Evolutionary conservation across 805 yeast species (phyloP).

Genomic region (Wickerhamomyces queroliae): DNA sequence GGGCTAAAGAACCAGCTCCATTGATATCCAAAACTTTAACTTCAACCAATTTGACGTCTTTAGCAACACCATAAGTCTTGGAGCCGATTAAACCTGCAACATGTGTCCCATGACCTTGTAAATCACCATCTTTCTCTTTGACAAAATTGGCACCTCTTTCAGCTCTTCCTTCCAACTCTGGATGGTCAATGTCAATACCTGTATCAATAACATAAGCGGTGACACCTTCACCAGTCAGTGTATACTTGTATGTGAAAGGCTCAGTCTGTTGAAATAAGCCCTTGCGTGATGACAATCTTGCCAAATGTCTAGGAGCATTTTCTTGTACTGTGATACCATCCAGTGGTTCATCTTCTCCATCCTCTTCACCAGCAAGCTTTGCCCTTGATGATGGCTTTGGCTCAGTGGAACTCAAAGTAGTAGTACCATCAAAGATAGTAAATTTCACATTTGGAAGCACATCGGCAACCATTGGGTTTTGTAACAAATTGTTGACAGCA

Average conservation of each 20-base stretch:
- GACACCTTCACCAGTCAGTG: constrained; percentile 51
- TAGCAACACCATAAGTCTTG: constrained; percentile 71
- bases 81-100: constrained; percentile 85
- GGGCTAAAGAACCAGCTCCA: constrained; percentile 65
- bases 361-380: constrained; percentile 8
- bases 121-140: constrained; percentile 55
- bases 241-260: constrained; percentile 38
- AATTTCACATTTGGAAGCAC: constrained; percentile 59
- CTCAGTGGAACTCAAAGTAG: not conserved
- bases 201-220: constrained; percentile 79
- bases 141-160: constrained; percentile 54
- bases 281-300: constrained; percentile 45
- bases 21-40: constrained; percentile 61
- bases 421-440: constrained; percentile 38
- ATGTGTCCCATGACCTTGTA: constrained; percentile 87
- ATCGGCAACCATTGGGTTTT: constrained; percentile 57
- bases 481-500: constrained; percentile 33
- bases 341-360: constrained; percentile 4
- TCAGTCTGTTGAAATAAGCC: constrained; percentile 6
- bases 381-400: too few species aligned
- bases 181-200: constrained; percentile 57
- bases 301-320: constrained; percentile 61
- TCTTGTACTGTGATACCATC: constrained; percentile 22
- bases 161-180: constrained; percentile 61
- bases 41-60: constrained; percentile 53